phyloP scores from a whole-genome alignment of 2,329 filamentous ascomycete genomes.

The Trichophyton benhamiae region DNA sequence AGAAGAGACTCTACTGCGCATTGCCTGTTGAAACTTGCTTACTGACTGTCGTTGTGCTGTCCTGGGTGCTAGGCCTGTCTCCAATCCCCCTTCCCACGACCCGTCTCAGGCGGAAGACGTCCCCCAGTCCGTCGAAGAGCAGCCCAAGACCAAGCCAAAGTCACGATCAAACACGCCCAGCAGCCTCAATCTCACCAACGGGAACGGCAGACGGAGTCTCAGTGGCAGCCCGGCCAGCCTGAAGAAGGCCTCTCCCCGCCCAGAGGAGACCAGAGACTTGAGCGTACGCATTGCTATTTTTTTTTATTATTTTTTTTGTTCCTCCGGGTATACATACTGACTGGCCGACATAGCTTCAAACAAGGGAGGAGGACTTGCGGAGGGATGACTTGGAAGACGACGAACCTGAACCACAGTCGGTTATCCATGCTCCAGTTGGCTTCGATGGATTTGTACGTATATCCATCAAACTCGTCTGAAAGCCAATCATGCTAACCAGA shows the following conservation, averaged over 20 bases:
- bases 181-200: conserved; percentile 3
- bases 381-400: conserved; percentile 41
- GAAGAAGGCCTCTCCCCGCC: background rate
- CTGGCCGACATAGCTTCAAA: conserved; percentile 21
- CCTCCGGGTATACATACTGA: conserved; percentile 2
- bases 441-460: conserved; percentile 62
- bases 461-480: background rate
- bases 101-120: background rate
- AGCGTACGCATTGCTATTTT: background rate
- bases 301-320: background rate
- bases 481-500: conserved; percentile 2
- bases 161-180: background rate
- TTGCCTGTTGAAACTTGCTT: background rate
- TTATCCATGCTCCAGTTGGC: conserved; percentile 78
- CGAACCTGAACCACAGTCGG: conserved; percentile 60
- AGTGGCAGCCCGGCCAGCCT: background rate
- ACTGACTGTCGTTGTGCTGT: background rate
- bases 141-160: background rate
- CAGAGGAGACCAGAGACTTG: background rate
- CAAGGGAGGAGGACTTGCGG: conserved; percentile 13
- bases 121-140: background rate
- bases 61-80: background rate
- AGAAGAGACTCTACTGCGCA: background rate
- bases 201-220: background rate
- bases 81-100: background rate